Conservation (phyloP, 345 rosid species). For the Rhodamnia argentea region DNA sequence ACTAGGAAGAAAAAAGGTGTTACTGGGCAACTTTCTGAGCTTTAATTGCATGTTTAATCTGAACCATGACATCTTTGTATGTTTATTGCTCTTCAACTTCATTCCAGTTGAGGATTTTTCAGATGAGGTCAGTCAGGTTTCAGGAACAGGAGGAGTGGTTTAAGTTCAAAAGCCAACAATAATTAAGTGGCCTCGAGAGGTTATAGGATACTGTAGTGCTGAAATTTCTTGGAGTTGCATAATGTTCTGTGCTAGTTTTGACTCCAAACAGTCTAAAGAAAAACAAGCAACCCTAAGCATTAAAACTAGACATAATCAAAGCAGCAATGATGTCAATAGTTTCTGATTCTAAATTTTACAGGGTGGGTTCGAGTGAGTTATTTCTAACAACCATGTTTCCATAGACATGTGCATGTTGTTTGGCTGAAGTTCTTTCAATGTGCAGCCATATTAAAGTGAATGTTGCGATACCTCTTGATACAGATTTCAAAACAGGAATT, state of each 20-base stretch:
- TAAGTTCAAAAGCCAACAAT: background rate
- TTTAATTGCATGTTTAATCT: background rate
- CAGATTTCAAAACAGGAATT: constrained; percentile 8
- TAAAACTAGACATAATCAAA: background rate
- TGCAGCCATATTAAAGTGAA: background rate
- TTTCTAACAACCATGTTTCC: background rate
- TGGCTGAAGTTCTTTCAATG: background rate
- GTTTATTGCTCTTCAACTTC: background rate
- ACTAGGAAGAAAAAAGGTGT: constrained; percentile 2
- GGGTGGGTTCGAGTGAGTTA: background rate
- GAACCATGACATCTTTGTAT: background rate
- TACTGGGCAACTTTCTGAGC: background rate
- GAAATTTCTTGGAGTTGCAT: background rate
- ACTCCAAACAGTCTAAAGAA: background rate
- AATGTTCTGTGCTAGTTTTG: background rate
- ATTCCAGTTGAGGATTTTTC: background rate
- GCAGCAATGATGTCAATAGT: background rate
- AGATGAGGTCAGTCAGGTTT: background rate
- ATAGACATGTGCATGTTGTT: background rate
- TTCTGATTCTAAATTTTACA: background rate
- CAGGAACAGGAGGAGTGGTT: background rate
- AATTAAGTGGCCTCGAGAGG: background rate
- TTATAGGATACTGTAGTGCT: background rate
- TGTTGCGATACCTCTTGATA: background rate
- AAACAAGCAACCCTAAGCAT: background rate